Percentiles rank a stretch among this genome's conserved stretches.
These are phyloP conservation scores for Rhizopogon roseolus DNA, from an alignment of 768 basidiomycete species.

Conservation along the genomic window DNA sequence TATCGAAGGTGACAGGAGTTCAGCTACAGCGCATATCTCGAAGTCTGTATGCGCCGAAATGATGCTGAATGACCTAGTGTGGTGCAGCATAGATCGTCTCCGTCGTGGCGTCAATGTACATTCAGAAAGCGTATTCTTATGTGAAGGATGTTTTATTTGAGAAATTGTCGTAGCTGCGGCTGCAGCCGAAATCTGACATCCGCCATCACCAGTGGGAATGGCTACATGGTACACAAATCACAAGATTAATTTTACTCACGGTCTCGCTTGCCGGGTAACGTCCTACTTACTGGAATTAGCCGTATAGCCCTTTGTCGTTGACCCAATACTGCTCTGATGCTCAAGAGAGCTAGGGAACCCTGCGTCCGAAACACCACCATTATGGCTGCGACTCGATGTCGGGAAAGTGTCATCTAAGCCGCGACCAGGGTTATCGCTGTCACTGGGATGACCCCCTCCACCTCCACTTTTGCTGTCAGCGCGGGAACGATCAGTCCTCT, in stretches of 20 bases:
- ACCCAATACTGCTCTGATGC: constrained; percentile 18
- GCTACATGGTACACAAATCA: constrained; percentile 15
- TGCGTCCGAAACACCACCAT: constrained; percentile 75
- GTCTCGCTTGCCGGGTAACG: constrained; percentile 5
- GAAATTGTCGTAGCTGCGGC: constrained; percentile 6
- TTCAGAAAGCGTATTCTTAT: constrained; percentile 19
- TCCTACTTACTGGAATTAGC: constrained; percentile 24
- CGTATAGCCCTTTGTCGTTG: constrained; percentile 14
- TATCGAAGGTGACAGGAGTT: constrained; percentile 36
- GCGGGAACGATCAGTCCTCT: constrained; percentile 51
- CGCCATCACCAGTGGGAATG: constrained; percentile 13
- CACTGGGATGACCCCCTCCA: constrained; percentile 30
- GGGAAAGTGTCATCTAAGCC: constrained; percentile 28
- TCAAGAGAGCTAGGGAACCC: constrained; percentile 27
- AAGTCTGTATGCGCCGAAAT: constrained; percentile 45
- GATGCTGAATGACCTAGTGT: constrained; percentile 32
- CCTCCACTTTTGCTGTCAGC: constrained; percentile 44
- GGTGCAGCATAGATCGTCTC: constrained; percentile 18
- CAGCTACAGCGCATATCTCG: constrained; percentile 48
- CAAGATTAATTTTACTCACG: constrained; percentile 19
- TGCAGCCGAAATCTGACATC: constrained; percentile 8
- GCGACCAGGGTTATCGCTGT: constrained; percentile 31
- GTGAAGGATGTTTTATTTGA: constrained; percentile 13
- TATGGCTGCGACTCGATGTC: constrained; percentile 37
- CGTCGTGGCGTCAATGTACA: constrained; percentile 19